These are phyloP conservation scores for Buddleja alternifolia DNA, from an alignment of 257 asterid genomes.

Conservation along the genomic window DNA sequence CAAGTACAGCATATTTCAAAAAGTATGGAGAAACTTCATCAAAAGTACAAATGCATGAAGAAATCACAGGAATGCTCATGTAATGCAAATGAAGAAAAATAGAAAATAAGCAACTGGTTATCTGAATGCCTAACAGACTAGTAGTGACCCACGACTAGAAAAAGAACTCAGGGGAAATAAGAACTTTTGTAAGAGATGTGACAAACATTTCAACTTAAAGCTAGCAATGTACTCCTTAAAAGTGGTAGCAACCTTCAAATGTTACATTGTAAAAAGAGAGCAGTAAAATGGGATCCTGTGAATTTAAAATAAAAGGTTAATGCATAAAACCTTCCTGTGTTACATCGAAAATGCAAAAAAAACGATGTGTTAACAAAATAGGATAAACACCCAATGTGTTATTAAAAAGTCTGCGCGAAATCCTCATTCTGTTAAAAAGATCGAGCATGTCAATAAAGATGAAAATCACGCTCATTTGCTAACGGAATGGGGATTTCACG, in stretches of 20 bases:
- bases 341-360: no score
- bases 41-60: slow-evolving; percentile 10
- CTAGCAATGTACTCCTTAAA: neutral
- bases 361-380: no score
- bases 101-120: no score
- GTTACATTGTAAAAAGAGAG: neutral
- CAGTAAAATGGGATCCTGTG: neutral
- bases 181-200: neutral
- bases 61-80: slow-evolving; percentile 16
- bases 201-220: slow-evolving; percentile 16
- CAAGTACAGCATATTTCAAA: neutral
- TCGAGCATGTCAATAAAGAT: no score
- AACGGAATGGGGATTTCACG: no score
- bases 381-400: no score
- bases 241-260: neutral
- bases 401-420: no score
- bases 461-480: no score
- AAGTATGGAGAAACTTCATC: neutral
- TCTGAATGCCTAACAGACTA: neutral
- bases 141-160: neutral
- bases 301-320: no score
- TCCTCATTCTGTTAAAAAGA: no score
- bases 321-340: no score
- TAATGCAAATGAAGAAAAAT: slow-evolving; percentile 13
- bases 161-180: neutral